Evolutionary conservation across 2,329 filamentous ascomycete genomes (phyloP).

Genomic region (Ophiostoma triangulosporum): DNA sequence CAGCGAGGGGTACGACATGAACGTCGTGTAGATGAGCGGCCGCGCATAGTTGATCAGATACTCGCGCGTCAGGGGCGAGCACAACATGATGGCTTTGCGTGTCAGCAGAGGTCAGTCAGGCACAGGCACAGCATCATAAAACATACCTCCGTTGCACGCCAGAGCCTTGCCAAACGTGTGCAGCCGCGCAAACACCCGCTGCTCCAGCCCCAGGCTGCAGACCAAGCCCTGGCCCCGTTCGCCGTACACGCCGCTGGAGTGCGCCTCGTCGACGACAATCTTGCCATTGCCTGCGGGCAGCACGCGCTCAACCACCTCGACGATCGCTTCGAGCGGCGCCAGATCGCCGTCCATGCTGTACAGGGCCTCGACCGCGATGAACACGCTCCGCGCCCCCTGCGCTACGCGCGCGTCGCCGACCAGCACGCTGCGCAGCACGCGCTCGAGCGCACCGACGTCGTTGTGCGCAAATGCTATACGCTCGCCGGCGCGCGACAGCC

Average conservation of each 20-base stretch:
- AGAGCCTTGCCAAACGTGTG: neutral
- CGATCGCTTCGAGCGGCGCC: slow-evolving; percentile 47
- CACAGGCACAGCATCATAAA: neutral
- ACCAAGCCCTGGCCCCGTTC: neutral
- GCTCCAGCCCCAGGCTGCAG: neutral
- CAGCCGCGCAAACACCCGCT: neutral
- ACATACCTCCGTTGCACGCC: neutral
- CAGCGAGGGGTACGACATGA: slow-evolving; percentile 48
- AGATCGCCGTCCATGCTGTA: slow-evolving; percentile 81
- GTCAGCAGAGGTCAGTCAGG: neutral
- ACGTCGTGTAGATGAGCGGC: slow-evolving; percentile 63
- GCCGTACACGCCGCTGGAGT: slow-evolving; percentile 20
- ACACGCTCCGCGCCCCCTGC: slow-evolving; percentile 37
- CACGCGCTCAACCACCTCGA: slow-evolving; percentile 39
- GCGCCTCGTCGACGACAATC: slow-evolving; percentile 55
- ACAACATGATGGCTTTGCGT: slow-evolving; percentile 40
- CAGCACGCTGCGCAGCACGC: neutral
- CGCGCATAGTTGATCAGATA: slow-evolving; percentile 58
- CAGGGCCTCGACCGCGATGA: slow-evolving; percentile 55
- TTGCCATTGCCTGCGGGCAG: slow-evolving; percentile 46
- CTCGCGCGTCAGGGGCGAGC: slow-evolving; percentile 27
- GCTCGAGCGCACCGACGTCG: neutral
- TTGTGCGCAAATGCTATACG: slow-evolving; percentile 30
- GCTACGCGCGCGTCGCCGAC: slow-evolving; percentile 33
- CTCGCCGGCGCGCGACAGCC: slow-evolving; percentile 39